Conservation (phyloP, 1,284 basidiomycete species). For the Trichosporon faecale region DNA sequence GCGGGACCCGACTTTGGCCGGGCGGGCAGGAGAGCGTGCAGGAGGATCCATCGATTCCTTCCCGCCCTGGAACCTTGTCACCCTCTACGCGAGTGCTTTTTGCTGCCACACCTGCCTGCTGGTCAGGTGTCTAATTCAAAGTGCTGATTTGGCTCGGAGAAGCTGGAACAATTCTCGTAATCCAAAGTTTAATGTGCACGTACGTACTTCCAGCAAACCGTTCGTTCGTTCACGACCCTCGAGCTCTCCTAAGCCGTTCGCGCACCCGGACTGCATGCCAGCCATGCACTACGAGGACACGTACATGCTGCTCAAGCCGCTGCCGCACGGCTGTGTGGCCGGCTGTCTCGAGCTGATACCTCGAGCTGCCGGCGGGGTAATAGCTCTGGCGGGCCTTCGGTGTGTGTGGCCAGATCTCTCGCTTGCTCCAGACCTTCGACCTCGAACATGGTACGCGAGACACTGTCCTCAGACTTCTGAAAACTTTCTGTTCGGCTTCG, state of each 20-base stretch:
- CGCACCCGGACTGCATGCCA: not conserved
- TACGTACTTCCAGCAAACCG: not conserved
- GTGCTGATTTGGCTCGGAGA: not conserved
- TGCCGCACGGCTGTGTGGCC: not conserved
- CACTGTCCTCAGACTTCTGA: not conserved
- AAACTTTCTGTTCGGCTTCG: not conserved
- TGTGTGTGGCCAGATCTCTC: not conserved
- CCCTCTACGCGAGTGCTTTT: not conserved
- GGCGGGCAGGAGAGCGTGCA: not conserved
- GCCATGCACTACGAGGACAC: not conserved
- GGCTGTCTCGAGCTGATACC: conserved; percentile 1
- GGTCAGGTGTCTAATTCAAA: not conserved
- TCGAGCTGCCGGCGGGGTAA: not conserved
- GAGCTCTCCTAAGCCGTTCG: too few species aligned
- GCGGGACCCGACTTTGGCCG: not conserved
- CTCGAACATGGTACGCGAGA: not conserved
- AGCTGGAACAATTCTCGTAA: conserved; percentile 2
- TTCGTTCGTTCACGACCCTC: not conserved
- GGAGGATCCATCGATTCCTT: not conserved
- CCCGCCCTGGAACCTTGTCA: conserved; percentile 9
- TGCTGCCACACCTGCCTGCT: not conserved
- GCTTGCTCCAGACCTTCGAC: not conserved
- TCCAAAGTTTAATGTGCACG: not conserved
- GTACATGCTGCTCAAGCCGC: not conserved
- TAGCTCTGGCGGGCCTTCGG: not conserved